These are phyloP conservation scores for Glycine tomentella DNA, from an alignment of 306 rosid species.

Conservation along the genomic window DNA sequence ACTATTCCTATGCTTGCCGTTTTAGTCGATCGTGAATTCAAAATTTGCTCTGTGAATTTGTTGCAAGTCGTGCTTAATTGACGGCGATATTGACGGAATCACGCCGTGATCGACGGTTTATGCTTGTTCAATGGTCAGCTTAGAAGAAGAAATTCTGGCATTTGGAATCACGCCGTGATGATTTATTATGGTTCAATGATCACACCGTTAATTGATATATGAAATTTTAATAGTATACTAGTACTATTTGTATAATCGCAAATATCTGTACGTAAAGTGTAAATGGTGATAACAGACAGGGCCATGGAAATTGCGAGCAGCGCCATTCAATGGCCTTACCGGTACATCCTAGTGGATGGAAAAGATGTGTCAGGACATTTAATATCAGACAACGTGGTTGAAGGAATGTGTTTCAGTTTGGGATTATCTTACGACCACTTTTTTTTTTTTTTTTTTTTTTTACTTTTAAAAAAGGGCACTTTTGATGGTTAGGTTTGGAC, in stretches of 20 bases:
- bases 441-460: too few relatives aligned
- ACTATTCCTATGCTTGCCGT: not conserved
- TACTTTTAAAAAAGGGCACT: too few relatives aligned
- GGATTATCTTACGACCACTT: too few relatives aligned
- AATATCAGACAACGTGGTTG: not conserved
- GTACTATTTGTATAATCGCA: too few relatives aligned
- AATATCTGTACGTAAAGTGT: not conserved
- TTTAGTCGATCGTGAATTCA: constrained; percentile 9
- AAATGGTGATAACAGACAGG: not conserved
- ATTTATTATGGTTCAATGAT: not conserved
- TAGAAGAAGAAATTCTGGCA: not conserved
- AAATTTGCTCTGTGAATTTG: not conserved
- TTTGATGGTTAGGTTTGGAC: too few relatives aligned
- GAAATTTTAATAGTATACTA: not conserved
- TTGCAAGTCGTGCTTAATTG: not conserved
- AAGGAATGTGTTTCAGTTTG: not conserved
- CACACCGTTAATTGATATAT: not conserved
- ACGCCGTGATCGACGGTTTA: too few relatives aligned
- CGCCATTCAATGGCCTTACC: too few relatives aligned
- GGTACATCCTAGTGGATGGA: not conserved
- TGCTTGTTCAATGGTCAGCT: too few relatives aligned
- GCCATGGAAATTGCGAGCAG: not conserved
- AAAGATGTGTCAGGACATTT: not conserved
- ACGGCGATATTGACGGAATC: not conserved
- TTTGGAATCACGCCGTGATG: not conserved